Evolutionary conservation across 169 alveolate species (phyloP).

Genomic region (Plasmodium falciparum): DNA sequence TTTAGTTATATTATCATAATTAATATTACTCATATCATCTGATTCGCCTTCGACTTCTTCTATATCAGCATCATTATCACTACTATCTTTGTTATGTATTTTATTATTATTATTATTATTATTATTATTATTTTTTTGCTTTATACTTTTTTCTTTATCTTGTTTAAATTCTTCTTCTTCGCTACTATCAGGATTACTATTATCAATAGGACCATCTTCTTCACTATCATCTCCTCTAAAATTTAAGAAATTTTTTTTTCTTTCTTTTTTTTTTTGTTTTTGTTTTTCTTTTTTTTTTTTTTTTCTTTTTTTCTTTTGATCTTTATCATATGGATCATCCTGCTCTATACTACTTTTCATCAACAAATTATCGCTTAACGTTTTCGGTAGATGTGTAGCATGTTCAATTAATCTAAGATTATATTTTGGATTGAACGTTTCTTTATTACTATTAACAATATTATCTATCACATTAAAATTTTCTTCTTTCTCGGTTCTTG

Average conservation of each 20-base stretch:
- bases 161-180: constrained; percentile 4
- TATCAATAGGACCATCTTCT: not conserved
- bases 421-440: constrained; percentile 77
- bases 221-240: no score
- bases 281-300: constrained; percentile 22
- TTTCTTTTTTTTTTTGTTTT: not conserved
- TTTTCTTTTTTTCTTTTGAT: constrained; percentile 1
- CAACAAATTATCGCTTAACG: constrained; percentile 51
- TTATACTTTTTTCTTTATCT: not conserved
- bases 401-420: constrained; percentile 82
- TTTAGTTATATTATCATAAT: constrained; percentile 23
- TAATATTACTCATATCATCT: constrained; percentile 14
- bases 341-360: constrained; percentile 21
- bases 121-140: no score
- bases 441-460: constrained; percentile 54
- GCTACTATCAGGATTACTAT: constrained; percentile 13
- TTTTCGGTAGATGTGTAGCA: constrained; percentile 75
- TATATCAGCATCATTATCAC: not conserved
- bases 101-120: constrained; percentile 14
- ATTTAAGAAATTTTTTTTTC: no score
- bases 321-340: constrained; percentile 2
- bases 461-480: constrained; percentile 55
- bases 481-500: constrained; percentile 34
- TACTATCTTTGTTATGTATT: not conserved
- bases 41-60: not conserved